Conservation (phyloP, 176 grass and related monocot species). For the Urochloa ruziziensis region DNA sequence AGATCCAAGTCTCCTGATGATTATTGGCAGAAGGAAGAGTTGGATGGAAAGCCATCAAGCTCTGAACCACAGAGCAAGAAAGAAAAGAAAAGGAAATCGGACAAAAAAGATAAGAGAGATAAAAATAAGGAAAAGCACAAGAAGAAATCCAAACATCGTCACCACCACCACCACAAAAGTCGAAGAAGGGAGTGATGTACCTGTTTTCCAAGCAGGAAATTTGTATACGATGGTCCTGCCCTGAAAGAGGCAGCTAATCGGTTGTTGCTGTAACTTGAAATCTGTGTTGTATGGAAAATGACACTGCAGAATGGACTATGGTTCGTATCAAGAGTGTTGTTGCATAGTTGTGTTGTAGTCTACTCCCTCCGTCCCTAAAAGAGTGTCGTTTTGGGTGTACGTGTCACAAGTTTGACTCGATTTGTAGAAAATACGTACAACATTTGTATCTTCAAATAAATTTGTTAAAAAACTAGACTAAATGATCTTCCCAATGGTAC, state of each 20-base stretch:
- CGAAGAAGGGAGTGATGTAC: constrained; percentile 26
- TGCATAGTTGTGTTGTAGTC: not conserved
- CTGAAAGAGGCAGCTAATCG: not conserved
- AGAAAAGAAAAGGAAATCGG: constrained; percentile 2
- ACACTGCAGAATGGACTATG: not conserved
- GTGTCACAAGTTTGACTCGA: too few relatives aligned
- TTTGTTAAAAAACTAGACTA: too few relatives aligned
- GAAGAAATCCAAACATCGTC: constrained; percentile 62
- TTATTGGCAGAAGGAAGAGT: constrained; percentile 16
- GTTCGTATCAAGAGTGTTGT: not conserved
- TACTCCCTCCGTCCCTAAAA: too few relatives aligned
- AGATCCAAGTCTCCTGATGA: constrained; percentile 40
- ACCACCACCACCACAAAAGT: constrained; percentile 51
- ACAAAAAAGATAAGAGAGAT: constrained; percentile 41
- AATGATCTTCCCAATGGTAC: too few relatives aligned
- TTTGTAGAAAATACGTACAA: too few relatives aligned
- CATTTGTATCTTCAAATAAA: too few relatives aligned
- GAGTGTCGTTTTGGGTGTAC: too few relatives aligned
- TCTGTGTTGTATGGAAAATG: constrained; percentile 4
- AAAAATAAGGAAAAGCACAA: constrained; percentile 59
- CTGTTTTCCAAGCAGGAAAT: not conserved
- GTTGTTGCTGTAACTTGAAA: constrained; percentile 1
- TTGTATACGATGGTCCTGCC: not conserved
- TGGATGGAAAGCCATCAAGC: constrained; percentile 6
- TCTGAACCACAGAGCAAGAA: constrained; percentile 28